These are phyloP conservation scores for Globisporangium camurandrum DNA, from an alignment of 352 stramenopile species.

Conservation along the genomic window DNA sequence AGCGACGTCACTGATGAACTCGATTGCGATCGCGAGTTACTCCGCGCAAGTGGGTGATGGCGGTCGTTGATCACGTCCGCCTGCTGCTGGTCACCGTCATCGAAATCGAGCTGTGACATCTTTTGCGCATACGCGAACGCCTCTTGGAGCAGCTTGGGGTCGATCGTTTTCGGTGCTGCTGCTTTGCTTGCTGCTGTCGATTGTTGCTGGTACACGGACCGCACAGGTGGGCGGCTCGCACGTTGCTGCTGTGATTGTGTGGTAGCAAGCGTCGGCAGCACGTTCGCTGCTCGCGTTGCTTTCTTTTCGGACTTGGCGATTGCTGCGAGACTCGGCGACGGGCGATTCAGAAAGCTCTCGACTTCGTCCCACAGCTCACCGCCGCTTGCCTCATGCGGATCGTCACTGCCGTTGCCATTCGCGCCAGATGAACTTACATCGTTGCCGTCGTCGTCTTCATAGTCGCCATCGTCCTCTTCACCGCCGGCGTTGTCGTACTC, in stretches of 20 bases:
- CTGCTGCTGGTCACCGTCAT: constrained; percentile 24
- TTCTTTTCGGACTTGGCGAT: constrained; percentile 30
- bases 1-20: constrained; percentile 4
- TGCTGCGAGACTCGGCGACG: constrained; percentile 42
- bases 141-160: constrained; percentile 60
- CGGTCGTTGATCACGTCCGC: constrained; percentile 9
- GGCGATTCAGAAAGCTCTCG: constrained; percentile 67
- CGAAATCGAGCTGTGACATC: constrained; percentile 37
- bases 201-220: constrained; percentile 3
- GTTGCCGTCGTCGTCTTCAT: constrained; percentile 15
- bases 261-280: constrained; percentile 32
- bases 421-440: no score
- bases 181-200: constrained; percentile 4
- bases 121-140: constrained; percentile 66
- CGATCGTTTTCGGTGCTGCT: constrained; percentile 27
- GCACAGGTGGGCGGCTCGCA: constrained; percentile 14
- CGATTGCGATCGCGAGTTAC: constrained; percentile 3
- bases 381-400: constrained; percentile 36
- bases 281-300: constrained; percentile 8
- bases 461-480: background rate
- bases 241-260: constrained; percentile 7
- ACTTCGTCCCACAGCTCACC: constrained; percentile 61
- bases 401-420: constrained; percentile 17
- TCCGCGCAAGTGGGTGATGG: constrained; percentile 4
- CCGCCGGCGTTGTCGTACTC: background rate